Evolutionary conservation across 1,139 yeast genomes (phyloP).

Genomic region (Pichia sp.): DNA sequence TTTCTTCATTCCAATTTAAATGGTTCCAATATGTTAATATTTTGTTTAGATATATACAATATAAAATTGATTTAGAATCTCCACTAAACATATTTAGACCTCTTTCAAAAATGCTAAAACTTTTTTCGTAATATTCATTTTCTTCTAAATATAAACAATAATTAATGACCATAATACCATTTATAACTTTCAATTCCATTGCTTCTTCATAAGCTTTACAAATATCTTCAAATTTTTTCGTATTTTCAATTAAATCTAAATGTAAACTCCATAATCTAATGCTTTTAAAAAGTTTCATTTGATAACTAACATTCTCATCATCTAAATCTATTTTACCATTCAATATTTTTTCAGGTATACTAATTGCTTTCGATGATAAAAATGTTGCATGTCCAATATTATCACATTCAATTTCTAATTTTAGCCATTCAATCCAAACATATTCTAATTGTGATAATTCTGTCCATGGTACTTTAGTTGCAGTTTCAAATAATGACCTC

Average conservation of each 20-base stretch:
- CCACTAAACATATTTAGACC: slow-evolving; percentile 59
- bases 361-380: slow-evolving; percentile 47
- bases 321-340: slow-evolving; percentile 31
- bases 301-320: slow-evolving; percentile 47
- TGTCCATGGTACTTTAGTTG: slow-evolving; percentile 65
- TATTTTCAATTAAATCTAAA: slow-evolving; percentile 65
- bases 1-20: slow-evolving; percentile 39
- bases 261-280: slow-evolving; percentile 67
- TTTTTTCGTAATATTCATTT: slow-evolving; percentile 40
- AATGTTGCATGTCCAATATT: slow-evolving; percentile 48
- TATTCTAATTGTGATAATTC: slow-evolving; percentile 59
- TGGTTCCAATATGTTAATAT: slow-evolving; percentile 33
- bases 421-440: slow-evolving; percentile 71
- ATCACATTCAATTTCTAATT: slow-evolving; percentile 48
- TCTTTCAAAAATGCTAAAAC: slow-evolving; percentile 61
- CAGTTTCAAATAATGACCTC: slow-evolving; percentile 47
- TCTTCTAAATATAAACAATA: slow-evolving; percentile 60
- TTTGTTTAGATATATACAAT: slow-evolving; percentile 62
- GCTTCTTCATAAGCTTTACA: slow-evolving; percentile 52
- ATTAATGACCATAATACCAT: slow-evolving; percentile 60
- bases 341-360: slow-evolving; percentile 33
- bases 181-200: slow-evolving; percentile 59
- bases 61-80: slow-evolving; percentile 62
- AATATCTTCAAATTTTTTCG: slow-evolving; percentile 40
- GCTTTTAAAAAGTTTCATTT: slow-evolving; percentile 45